Base-by-base conservation (phyloP, 176 grass and related monocot genomes). In the Paspalum vaginatum region DNA sequence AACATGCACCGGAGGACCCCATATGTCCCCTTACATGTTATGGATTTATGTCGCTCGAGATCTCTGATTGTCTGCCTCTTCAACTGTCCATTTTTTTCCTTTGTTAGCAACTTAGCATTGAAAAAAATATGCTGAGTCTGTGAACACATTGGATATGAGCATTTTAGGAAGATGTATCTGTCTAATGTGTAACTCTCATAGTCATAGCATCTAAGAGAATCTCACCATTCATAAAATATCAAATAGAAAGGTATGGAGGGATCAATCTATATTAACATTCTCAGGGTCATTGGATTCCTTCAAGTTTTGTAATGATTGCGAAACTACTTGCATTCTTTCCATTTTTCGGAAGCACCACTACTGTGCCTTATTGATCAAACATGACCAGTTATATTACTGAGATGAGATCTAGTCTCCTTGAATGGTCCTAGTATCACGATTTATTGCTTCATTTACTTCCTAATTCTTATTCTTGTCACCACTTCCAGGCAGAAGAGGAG, bases 401-500 rank as follows among this genome's bases (percentile, higher is more conserved):
- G 24, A 61, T 53, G 55, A 58, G 10, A 67, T 60, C 2, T 59
- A 8, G 1, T 83, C 45, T 51, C 49, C 49, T 68, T 52, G 70
- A 38, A 72, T 43, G 59, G 0, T 46, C 24, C 11, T 8, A 76
- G 51, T 64, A 51, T 37, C 20, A 52, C 14, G 57, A 56, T 45
- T 9, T 50, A 46, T 62, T 9, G 20, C 64, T 75, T 78, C 27
- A 32, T 41, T 72, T 27, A 72, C 58, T 38, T 85, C 48, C 20
- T 75, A 20, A 54, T 61, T 2, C 69, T 68, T 49, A 50, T 70
- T 69, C 20, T 24, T 66, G 27, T 7, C 8, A 50, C 47, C 65
- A 14, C 24, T 85, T 86, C 65, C 84, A 95, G 95, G 92, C 22
- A 98, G 92, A 77, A 92, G 95, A 84, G 92, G 95, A 74, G 92